These are phyloP conservation scores for Populus alba DNA, from an alignment of 345 rosid species.

Conservation along the genomic window DNA sequence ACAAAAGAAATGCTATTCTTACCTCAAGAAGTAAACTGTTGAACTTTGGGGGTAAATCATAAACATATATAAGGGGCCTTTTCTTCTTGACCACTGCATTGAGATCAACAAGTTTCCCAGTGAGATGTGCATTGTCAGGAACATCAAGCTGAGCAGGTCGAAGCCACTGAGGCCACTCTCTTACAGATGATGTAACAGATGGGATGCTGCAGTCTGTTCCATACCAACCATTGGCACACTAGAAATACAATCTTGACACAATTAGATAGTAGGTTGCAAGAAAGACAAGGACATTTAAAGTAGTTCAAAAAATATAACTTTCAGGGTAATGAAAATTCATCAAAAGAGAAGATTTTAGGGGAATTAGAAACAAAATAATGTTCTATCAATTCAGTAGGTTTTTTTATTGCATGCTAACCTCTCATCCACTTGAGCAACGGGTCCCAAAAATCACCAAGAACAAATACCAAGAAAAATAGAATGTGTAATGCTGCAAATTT, in stretches of 20 bases:
- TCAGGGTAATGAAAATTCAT: background rate
- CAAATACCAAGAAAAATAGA: too few relatives aligned
- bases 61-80: constrained; percentile 87
- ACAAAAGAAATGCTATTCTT: constrained; percentile 18
- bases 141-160: constrained; percentile 77
- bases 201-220: constrained; percentile 92
- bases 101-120: constrained; percentile 47
- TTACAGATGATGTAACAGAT: constrained; percentile 64
- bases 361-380: background rate
- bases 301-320: background rate
- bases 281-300: background rate
- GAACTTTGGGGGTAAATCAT: constrained; percentile 92
- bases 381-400: background rate
- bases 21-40: constrained; percentile 97
- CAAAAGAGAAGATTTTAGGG: background rate
- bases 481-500: too few relatives aligned
- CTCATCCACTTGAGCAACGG: too few relatives aligned
- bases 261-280: background rate
- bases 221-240: constrained; percentile 91
- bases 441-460: background rate
- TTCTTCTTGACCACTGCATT: constrained; percentile 66
- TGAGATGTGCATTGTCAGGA: constrained; percentile 37
- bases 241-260: constrained; percentile 3
- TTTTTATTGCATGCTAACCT: background rate
- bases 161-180: constrained; percentile 92